Percentiles rank a stretch among this genome's conserved stretches.
phyloP scores from a whole-genome alignment of 2,329 filamentous ascomycete species.

The Colletotrichum simmondsii region DNA sequence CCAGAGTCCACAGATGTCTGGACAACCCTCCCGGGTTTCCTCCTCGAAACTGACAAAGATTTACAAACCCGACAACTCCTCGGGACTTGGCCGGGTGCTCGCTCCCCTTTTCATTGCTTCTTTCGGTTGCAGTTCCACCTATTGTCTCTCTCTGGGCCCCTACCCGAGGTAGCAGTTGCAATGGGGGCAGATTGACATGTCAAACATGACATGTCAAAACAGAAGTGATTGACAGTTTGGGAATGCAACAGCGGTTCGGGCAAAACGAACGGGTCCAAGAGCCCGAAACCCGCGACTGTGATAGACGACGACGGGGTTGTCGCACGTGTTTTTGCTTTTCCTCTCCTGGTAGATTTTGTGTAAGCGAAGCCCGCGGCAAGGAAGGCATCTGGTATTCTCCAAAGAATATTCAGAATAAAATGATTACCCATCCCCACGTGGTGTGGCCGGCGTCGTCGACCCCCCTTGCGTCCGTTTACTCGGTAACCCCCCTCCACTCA shows the following conservation, averaged over 20 bases:
- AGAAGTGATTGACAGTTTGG: slow-evolving; percentile 8
- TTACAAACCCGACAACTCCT: slow-evolving; percentile 2
- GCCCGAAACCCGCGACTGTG: background rate
- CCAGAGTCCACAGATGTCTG: background rate
- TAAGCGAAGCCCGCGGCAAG: background rate
- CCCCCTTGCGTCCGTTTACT: slow-evolving; percentile 1
- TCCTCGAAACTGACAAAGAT: slow-evolving; percentile 8
- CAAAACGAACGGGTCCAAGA: background rate
- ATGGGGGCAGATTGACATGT: slow-evolving; percentile 8
- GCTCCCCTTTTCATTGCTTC: slow-evolving; percentile 6
- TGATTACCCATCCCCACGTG: slow-evolving; percentile 17
- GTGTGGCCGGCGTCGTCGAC: background rate
- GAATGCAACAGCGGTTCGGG: background rate
- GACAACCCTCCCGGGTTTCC: background rate
- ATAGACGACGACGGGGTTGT: background rate
- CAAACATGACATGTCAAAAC: slow-evolving; percentile 15
- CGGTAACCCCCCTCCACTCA: slow-evolving; percentile 3
- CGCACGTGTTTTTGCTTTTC: slow-evolving; percentile 11
- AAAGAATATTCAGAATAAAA: slow-evolving; percentile 13
- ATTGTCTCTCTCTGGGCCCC: background rate
- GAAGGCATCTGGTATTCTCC: background rate
- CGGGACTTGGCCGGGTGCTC: background rate
- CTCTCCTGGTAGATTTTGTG: background rate
- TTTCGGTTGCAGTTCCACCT: background rate
- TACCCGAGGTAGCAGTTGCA: slow-evolving; percentile 3